These are phyloP conservation scores for Fusarium stilboides DNA, from an alignment of 2,329 filamentous ascomycete genomes.

Conservation along the genomic window DNA sequence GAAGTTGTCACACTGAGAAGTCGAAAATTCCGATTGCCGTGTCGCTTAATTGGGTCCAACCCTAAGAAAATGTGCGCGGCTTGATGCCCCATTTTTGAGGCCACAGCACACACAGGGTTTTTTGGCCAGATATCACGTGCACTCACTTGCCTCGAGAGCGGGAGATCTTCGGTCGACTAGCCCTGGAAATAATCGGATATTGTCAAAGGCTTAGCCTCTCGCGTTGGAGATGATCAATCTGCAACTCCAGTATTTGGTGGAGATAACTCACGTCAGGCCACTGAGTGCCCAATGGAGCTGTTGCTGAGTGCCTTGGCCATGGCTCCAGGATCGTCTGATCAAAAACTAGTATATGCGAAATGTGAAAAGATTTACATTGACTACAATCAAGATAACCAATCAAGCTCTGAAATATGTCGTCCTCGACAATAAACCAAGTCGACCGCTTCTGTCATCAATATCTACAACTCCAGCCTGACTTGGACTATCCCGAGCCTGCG, in stretches of 20 bases:
- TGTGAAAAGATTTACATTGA: background rate
- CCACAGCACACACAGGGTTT: conserved; percentile 18
- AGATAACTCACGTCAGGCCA: conserved; percentile 33
- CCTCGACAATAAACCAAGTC: conserved; percentile 47
- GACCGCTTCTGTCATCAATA: conserved; percentile 80
- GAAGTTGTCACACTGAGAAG: conserved; percentile 53
- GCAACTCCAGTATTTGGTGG: conserved; percentile 44
- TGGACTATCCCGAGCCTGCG: conserved; percentile 74
- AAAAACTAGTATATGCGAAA: conserved; percentile 15
- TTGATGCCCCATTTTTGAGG: conserved; percentile 40
- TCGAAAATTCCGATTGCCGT: conserved; percentile 56
- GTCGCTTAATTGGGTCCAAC: conserved; percentile 64
- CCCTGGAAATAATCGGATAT: conserved; percentile 21
- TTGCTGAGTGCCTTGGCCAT: conserved; percentile 11
- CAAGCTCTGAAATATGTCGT: conserved; percentile 29
- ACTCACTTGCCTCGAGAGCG: background rate
- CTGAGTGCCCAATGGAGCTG: conserved; percentile 31
- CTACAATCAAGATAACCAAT: background rate
- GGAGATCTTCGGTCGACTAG: conserved; percentile 29
- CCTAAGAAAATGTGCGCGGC: conserved; percentile 55
- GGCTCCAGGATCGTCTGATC: conserved; percentile 29
- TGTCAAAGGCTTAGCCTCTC: conserved; percentile 6
- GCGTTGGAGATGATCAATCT: conserved; percentile 29
- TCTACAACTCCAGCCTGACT: conserved; percentile 77
- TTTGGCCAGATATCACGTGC: conserved; percentile 42